phyloP scores from a whole-genome alignment of 345 rosid genomes.

The Abelmoschus esculentus region DNA sequence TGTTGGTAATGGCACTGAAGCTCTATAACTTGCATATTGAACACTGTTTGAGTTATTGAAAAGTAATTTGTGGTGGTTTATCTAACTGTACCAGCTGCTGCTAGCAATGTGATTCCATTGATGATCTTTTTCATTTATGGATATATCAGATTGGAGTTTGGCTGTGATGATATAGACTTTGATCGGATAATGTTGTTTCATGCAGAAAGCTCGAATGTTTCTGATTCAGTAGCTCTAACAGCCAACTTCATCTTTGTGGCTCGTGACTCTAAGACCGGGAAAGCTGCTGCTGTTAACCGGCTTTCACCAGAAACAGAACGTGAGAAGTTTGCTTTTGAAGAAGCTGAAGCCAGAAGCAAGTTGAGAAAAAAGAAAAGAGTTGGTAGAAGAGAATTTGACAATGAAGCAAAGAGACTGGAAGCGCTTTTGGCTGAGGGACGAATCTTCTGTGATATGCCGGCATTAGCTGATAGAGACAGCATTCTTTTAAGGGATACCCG shows the following conservation, averaged over 20 bases:
- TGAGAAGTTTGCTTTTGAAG: slow-evolving; percentile 59
- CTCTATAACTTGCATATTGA: slow-evolving; percentile 31
- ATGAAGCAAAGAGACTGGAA: slow-evolving; percentile 41
- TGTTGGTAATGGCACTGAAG: background rate
- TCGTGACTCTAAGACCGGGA: slow-evolving; percentile 71
- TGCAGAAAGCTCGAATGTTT: slow-evolving; percentile 31
- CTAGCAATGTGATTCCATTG: background rate
- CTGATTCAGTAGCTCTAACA: slow-evolving; percentile 51
- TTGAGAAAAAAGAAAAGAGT: slow-evolving; percentile 49
- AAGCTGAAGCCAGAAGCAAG: slow-evolving; percentile 74
- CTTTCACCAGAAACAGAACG: slow-evolving; percentile 56
- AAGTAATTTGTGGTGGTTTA: background rate
- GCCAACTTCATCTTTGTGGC: slow-evolving; percentile 90
- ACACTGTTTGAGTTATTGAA: slow-evolving; percentile 18
- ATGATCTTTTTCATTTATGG: background rate
- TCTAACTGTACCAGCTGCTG: background rate
- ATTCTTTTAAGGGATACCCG: slow-evolving; percentile 60
- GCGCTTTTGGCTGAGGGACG: slow-evolving; percentile 71
- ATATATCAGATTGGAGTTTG: background rate
- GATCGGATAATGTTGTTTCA: slow-evolving; percentile 10
- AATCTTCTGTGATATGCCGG: slow-evolving; percentile 78
- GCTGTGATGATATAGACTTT: background rate
- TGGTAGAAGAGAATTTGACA: slow-evolving; percentile 23
- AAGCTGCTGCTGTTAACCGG: slow-evolving; percentile 64
- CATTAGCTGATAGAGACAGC: slow-evolving; percentile 82